phyloP scores from a whole-genome alignment of 345 rosid species.

The Eucalyptus pauciflora region DNA sequence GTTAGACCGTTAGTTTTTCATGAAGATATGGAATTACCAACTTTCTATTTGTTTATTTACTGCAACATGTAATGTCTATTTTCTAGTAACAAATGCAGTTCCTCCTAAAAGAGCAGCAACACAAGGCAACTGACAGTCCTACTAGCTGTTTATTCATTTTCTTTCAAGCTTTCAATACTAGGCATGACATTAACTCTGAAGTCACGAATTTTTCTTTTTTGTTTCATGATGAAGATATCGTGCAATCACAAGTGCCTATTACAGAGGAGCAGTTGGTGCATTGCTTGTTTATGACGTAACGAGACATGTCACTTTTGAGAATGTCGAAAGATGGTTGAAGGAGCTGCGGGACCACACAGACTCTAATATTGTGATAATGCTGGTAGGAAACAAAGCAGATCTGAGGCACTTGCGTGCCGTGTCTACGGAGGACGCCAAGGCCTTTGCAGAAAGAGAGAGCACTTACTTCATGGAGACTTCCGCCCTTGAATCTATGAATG shows the following conservation, averaged over 20 bases:
- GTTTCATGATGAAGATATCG: constrained; percentile 41
- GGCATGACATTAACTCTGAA: not conserved
- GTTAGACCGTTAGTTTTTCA: not conserved
- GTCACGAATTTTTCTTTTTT: not conserved
- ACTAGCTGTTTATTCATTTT: not conserved
- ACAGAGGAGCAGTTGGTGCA: constrained; percentile 86
- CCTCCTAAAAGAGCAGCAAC: not conserved
- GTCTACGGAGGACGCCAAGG: constrained; percentile 52
- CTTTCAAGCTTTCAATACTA: not conserved
- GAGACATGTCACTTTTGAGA: constrained; percentile 73
- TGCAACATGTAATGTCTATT: not conserved
- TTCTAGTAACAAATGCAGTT: not conserved
- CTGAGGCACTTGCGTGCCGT: constrained; percentile 73
- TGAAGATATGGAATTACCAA: not conserved
- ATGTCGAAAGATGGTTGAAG: constrained; percentile 85
- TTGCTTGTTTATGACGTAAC: constrained; percentile 83
- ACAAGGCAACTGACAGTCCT: not conserved
- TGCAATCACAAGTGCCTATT: constrained; percentile 90
- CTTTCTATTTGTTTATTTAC: not conserved
- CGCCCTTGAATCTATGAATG: constrained; percentile 75
- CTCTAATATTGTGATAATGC: constrained; percentile 76
- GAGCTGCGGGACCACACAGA: constrained; percentile 86
- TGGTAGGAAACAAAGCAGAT: constrained; percentile 88
- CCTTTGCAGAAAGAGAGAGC: constrained; percentile 67
- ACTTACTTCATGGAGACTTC: constrained; percentile 89